Evolutionary conservation across 2,329 filamentous ascomycete species (phyloP).

Genomic region (Trichothecium sympodiale): DNA sequence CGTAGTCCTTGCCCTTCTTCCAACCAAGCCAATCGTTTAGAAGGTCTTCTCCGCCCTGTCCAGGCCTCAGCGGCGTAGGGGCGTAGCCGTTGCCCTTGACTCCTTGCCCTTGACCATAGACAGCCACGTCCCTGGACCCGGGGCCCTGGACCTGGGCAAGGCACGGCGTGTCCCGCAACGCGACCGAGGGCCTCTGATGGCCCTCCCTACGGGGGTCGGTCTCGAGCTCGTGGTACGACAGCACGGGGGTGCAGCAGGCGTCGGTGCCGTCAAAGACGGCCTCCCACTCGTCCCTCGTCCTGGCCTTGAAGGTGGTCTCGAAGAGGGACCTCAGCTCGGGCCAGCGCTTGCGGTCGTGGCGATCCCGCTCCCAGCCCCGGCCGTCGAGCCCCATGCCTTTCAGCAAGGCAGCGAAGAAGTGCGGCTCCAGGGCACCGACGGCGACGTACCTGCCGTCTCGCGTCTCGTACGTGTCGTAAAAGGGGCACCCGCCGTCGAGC

Average conservation of each 20-base stretch:
- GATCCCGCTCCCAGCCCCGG: constrained; percentile 36
- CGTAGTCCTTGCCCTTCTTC: constrained; percentile 60
- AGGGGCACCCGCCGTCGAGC: constrained; percentile 78
- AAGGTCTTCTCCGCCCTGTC: constrained; percentile 60
- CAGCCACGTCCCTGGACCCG: constrained; percentile 16
- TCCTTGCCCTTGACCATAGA: constrained; percentile 53
- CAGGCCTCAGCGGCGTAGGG: constrained; percentile 47
- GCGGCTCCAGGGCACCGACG: constrained; percentile 82
- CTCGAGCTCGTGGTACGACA: constrained; percentile 65
- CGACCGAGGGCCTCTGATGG: constrained; percentile 61
- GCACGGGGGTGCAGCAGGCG: constrained; percentile 83
- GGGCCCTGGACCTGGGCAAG: constrained; percentile 44
- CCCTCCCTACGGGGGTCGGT: constrained; percentile 36
- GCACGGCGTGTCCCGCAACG: constrained; percentile 58
- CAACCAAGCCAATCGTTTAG: constrained; percentile 68
- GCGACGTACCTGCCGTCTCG: constrained; percentile 70
- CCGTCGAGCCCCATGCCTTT: constrained; percentile 51
- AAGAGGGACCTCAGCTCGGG: constrained; percentile 52
- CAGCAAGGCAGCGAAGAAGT: constrained; percentile 65
- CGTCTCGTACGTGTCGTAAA: constrained; percentile 83
- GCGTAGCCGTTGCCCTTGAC: constrained; percentile 58
- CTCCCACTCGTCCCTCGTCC: constrained; percentile 74
- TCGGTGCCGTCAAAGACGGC: constrained; percentile 78
- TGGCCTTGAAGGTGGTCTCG: constrained; percentile 51
- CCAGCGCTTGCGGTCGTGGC: constrained; percentile 57